A percentile compares a stretch with the other conserved stretches of the same genome.
These are phyloP conservation scores for Calonectria honghensis DNA, from an alignment of 2,329 filamentous ascomycete species.

Conservation along the genomic window DNA sequence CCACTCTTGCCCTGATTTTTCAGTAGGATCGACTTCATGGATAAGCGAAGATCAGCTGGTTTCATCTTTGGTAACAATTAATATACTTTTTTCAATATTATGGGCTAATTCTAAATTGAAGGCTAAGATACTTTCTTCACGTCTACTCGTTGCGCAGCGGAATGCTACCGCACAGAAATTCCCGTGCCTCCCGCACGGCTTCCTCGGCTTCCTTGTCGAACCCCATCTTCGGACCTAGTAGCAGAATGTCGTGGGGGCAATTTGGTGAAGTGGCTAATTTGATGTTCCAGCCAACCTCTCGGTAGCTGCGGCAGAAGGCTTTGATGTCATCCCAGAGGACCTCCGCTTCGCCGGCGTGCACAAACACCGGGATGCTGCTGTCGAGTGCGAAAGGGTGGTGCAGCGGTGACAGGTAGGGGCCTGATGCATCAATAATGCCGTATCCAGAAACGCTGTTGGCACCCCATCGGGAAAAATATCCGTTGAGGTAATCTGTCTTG, in stretches of 20 bases:
- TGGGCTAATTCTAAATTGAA: not conserved
- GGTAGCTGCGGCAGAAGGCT: conserved; percentile 43
- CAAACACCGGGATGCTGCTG: conserved; percentile 38
- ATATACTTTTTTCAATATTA: not conserved
- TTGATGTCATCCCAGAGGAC: conserved; percentile 47
- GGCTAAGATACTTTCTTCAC: too few relatives aligned
- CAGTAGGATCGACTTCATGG: not conserved
- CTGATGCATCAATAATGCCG: conserved; percentile 39
- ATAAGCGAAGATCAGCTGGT: not conserved
- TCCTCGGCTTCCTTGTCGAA: conserved; percentile 47
- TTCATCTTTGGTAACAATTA: not conserved
- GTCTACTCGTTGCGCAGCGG: not conserved
- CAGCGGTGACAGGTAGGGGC: conserved; percentile 46
- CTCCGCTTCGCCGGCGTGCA: conserved; percentile 46
- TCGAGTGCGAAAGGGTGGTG: conserved; percentile 44
- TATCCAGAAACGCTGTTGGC: conserved; percentile 44
- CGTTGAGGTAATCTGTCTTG: conserved; percentile 50
- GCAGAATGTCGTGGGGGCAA: conserved; percentile 48
- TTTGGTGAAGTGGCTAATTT: conserved; percentile 42
- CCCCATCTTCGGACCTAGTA: conserved; percentile 42
- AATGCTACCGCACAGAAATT: conserved; percentile 37
- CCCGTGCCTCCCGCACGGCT: conserved; percentile 41
- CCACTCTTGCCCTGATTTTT: not conserved
- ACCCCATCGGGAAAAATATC: conserved; percentile 46
- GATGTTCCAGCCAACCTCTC: conserved; percentile 44